phyloP scores from a whole-genome alignment of 805 yeast species.

The Saccharomycopsis javanensis region DNA sequence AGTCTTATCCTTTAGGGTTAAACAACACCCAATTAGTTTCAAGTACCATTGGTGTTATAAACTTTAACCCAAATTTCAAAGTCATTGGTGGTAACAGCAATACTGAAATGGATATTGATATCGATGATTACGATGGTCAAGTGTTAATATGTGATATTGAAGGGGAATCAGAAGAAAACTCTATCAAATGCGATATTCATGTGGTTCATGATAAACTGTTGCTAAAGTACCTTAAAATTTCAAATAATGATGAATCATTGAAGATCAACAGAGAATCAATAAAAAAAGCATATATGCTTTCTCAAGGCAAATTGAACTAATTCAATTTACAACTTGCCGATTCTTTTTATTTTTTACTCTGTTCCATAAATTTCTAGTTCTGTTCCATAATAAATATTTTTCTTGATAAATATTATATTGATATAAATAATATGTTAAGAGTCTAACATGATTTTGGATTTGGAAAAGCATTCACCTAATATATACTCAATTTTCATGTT shows the following conservation, averaged over 20 bases:
- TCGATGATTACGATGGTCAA: neutral
- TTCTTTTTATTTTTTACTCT: neutral
- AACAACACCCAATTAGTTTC: slow-evolving; percentile 32
- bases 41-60: slow-evolving; percentile 52
- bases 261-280: neutral
- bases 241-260: neutral
- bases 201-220: neutral
- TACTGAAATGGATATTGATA: slow-evolving; percentile 22
- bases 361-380: neutral
- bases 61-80: slow-evolving; percentile 30
- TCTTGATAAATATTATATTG: neutral
- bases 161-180: slow-evolving; percentile 73
- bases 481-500: neutral
- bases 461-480: no score
- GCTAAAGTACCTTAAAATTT: neutral
- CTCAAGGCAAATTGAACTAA: neutral
- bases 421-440: no score
- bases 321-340: neutral
- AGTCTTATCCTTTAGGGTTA: slow-evolving; percentile 31
- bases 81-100: slow-evolving; percentile 25
- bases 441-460: no score
- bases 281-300: neutral
- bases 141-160: slow-evolving; percentile 64
- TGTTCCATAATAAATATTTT: neutral
- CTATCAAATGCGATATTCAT: slow-evolving; percentile 30